Evolutionary conservation across 2,329 filamentous ascomycete genomes (phyloP).

Genomic region (Cercospora sp.): DNA sequence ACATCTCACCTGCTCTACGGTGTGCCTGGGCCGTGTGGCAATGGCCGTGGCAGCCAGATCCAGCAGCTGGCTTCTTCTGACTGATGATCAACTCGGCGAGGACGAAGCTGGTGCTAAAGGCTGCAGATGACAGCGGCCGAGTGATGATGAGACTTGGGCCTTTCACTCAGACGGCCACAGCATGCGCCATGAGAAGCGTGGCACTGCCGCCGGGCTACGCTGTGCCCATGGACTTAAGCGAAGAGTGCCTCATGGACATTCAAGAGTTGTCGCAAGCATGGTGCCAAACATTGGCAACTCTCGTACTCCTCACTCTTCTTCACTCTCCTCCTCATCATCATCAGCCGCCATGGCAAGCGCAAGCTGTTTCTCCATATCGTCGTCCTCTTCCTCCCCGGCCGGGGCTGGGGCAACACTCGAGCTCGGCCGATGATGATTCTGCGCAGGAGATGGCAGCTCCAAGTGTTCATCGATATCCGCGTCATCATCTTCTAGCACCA

Average conservation of each 20-base stretch:
- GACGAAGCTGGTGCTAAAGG: not conserved
- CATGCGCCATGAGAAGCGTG: not conserved
- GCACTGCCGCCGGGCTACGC: not conserved
- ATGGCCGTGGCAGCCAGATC: too few relatives aligned
- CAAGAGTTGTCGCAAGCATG: not conserved
- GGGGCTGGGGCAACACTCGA: conserved; percentile 23
- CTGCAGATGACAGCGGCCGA: too few relatives aligned
- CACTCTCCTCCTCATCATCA: conserved; percentile 46
- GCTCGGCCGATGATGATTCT: conserved; percentile 31
- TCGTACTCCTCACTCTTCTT: conserved; percentile 41
- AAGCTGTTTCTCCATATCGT: conserved; percentile 47
- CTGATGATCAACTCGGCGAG: not conserved
- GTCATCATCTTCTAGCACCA: conserved; percentile 34
- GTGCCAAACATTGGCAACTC: not conserved
- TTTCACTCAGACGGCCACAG: not conserved
- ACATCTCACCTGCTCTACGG: too few relatives aligned
- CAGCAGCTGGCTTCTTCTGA: not conserved
- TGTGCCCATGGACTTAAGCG: not conserved
- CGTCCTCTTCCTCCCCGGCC: conserved; percentile 41
- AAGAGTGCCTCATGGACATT: not conserved
- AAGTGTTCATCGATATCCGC: conserved; percentile 38
- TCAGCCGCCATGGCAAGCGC: conserved; percentile 43
- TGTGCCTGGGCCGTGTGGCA: too few relatives aligned
- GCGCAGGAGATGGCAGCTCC: conserved; percentile 34
- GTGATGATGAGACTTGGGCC: not conserved